phyloP scores from a whole-genome alignment of 768 basidiomycete species.

The Tephrocybe sp. region DNA sequence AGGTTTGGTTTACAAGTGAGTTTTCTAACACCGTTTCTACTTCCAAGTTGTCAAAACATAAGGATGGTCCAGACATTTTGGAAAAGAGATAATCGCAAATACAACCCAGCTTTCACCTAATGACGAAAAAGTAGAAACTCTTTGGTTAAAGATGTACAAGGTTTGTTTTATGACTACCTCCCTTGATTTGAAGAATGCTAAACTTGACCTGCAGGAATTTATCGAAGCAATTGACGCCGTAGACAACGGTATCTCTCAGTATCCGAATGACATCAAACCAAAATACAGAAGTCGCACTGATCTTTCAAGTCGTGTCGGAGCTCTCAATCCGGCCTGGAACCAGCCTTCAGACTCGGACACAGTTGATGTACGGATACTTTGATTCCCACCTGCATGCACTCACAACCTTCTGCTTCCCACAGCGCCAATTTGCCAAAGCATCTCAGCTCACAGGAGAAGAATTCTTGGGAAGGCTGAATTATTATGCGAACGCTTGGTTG shows the following conservation, averaged over 20 bases:
- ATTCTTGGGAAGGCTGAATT: conserved; percentile 75
- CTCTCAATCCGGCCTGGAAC: conserved; percentile 93
- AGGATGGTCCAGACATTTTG: conserved; percentile 67
- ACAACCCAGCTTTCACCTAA: conserved; percentile 44
- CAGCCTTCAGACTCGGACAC: conserved; percentile 61
- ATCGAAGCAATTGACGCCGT: conserved; percentile 93
- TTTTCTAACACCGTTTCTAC: conserved; percentile 19
- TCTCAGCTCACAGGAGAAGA: conserved; percentile 83
- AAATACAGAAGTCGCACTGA: conserved; percentile 80
- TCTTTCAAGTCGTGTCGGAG: conserved; percentile 77
- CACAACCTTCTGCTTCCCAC: conserved; percentile 2
- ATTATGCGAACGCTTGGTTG: conserved; percentile 88
- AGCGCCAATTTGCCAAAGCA: conserved; percentile 77
- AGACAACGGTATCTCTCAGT: conserved; percentile 92
- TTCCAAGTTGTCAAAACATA: background rate
- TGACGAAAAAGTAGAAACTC: conserved; percentile 62
- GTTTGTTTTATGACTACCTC: conserved; percentile 30
- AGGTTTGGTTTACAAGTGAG: conserved; percentile 91
- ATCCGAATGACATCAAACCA: conserved; percentile 59
- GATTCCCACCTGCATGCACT: background rate
- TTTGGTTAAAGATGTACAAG: conserved; percentile 91
- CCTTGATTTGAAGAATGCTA: background rate
- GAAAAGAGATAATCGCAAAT: conserved; percentile 77
- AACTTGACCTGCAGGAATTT: conserved; percentile 57
- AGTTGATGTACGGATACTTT: conserved; percentile 60